These are phyloP conservation scores for Mortierella sp. DNA, from an alignment of 371 early-diverging fungal genomes.

Conservation along the genomic window DNA sequence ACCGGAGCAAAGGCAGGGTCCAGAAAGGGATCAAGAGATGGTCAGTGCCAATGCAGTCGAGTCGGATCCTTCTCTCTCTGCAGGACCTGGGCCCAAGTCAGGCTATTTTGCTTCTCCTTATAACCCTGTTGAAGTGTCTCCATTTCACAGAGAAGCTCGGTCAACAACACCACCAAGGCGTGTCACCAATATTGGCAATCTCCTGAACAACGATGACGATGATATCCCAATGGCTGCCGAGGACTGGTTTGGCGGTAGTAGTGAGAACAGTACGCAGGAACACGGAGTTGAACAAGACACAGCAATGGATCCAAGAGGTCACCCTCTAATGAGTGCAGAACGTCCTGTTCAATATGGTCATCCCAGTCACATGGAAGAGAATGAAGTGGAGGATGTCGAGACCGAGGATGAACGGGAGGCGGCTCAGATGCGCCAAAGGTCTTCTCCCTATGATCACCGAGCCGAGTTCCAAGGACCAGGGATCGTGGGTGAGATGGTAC, in stretches of 20 bases:
- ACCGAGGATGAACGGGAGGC: constrained; percentile 40
- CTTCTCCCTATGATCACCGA: not conserved
- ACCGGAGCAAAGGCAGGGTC: too few relatives aligned
- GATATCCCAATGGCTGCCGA: constrained; percentile 42
- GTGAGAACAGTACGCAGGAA: constrained; percentile 27
- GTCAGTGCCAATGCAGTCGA: too few relatives aligned
- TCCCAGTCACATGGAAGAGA: constrained; percentile 6
- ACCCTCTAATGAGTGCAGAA: not conserved
- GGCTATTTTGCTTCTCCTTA: constrained; percentile 32
- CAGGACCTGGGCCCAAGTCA: constrained; percentile 16
- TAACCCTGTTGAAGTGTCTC: not conserved
- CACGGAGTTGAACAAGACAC: constrained; percentile 5
- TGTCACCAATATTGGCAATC: constrained; percentile 43
- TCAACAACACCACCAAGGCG: constrained; percentile 32
- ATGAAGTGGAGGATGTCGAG: constrained; percentile 29
- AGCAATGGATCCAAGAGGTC: not conserved
- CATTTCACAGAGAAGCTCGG: not conserved
- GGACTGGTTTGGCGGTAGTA: constrained; percentile 47
- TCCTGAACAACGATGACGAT: constrained; percentile 44
- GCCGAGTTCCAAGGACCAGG: not conserved
- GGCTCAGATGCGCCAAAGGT: constrained; percentile 1
- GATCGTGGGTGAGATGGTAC: not conserved
- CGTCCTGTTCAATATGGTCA: not conserved
- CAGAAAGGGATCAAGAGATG: too few relatives aligned
- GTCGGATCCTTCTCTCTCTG: not conserved